Percentiles rank a stretch among this genome's conserved stretches.
phyloP scores from a whole-genome alignment of 371 early-diverging fungal species.

The Mortierella sp. region DNA sequence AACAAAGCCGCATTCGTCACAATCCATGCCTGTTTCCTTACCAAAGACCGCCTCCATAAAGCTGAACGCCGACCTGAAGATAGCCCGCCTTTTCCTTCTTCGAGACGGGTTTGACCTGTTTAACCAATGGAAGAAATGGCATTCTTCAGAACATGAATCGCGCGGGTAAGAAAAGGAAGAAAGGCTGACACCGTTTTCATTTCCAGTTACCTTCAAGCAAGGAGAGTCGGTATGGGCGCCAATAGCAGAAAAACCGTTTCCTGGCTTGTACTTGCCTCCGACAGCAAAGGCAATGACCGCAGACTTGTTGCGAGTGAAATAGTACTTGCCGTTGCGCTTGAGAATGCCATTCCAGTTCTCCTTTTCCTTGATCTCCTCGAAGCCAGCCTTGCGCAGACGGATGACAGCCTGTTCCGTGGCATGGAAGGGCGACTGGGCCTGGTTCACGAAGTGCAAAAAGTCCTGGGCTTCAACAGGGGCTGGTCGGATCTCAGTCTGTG shows the following conservation, averaged over 20 bases:
- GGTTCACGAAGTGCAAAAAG: conserved; percentile 91
- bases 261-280: conserved; percentile 85
- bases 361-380: conserved; percentile 87
- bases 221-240: conserved; percentile 98
- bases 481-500: conserved; percentile 53
- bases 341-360: conserved; percentile 80
- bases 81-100: conserved; percentile 86
- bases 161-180: no score
- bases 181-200: not conserved
- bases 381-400: conserved; percentile 79
- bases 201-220: conserved; percentile 82
- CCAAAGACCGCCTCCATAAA: conserved; percentile 96
- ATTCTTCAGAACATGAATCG: no score
- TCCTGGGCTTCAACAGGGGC: conserved; percentile 56
- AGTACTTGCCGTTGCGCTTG: conserved; percentile 88
- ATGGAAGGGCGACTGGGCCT: conserved; percentile 95
- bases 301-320: conserved; percentile 92
- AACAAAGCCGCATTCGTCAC: not conserved
- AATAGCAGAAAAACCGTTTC: conserved; percentile 88
- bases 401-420: conserved; percentile 80
- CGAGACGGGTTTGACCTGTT: conserved; percentile 91
- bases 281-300: conserved; percentile 94
- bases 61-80: conserved; percentile 90
- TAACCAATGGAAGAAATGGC: no score
- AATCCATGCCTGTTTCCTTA: conserved; percentile 39